phyloP scores from a whole-genome alignment of 352 stramenopile species.

The Globisporangium irregulare region DNA sequence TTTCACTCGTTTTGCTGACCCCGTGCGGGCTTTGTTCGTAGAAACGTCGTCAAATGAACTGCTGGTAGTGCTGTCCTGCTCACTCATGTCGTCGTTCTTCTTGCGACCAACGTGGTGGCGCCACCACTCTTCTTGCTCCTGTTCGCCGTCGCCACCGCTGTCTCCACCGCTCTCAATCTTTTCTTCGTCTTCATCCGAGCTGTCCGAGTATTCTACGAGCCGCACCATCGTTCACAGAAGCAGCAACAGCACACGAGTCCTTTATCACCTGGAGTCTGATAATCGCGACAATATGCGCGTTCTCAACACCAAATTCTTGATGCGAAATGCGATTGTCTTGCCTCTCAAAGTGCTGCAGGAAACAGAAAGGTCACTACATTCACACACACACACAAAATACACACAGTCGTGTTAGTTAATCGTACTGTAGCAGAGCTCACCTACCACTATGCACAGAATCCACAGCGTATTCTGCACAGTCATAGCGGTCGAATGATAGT shows the following conservation, averaged over 20 bases:
- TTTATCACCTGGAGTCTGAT: not conserved
- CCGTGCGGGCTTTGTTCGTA: slow-evolving; percentile 1
- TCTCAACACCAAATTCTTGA: not conserved
- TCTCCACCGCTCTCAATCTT: not conserved
- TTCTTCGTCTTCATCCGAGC: slow-evolving; percentile 11
- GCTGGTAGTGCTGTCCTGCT: slow-evolving; percentile 7
- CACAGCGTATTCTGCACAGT: not conserved
- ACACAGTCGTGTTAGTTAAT: not conserved
- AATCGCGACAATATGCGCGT: not conserved
- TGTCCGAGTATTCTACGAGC: slow-evolving; percentile 22
- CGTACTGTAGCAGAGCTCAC: not conserved
- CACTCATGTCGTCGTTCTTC: slow-evolving; percentile 4
- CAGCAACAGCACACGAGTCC: not conserved
- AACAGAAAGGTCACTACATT: not conserved
- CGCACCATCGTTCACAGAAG: slow-evolving; percentile 9
- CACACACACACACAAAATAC: not conserved
- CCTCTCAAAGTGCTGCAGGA: not conserved
- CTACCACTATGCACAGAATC: not conserved
- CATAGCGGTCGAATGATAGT: not conserved
- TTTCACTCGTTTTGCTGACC: slow-evolving; percentile 7
- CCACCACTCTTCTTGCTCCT: slow-evolving; percentile 1
- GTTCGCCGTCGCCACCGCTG: not conserved
- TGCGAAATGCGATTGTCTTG: not conserved
- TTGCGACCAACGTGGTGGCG: slow-evolving; percentile 1
- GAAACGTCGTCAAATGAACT: not conserved